Base-by-base conservation (phyloP, 345 rosid species). In the Eucalyptus lansdowneana region DNA sequence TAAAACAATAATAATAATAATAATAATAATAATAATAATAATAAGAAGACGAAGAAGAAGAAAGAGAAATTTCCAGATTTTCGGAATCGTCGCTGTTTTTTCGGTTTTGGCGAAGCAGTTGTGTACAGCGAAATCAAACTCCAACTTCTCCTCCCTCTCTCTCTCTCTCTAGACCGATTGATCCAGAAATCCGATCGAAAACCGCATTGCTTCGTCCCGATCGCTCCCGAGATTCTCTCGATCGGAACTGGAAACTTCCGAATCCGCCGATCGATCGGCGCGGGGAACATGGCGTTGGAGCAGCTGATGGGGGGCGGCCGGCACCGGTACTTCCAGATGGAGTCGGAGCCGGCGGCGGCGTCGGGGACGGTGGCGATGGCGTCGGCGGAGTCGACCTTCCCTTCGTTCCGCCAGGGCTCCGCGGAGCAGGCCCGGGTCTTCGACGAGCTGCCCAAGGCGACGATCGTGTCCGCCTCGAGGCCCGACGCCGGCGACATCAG, bases 401-500 rank as follows among this genome's bases (percentile, higher is more conserved):
- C 93, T 89, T 94, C 98, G 14, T 95, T 94, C 88, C 92, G 93
- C 37, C 94, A 91, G 45, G 94, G 91, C 56, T 89, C 94, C 17
- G 86, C 94, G 49, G 99, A 96, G 90, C 86, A 94, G 24, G 72
- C 94, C 90, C 93, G 96, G 90, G 93, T 98, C 58, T 98, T 98
- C 91, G 98, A 98, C 49, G 99, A 97, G 93, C 94, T 98, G 88
- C 99, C 99, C 3, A 92, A 91, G 90, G 98, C 97, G 11, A 89
- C 90, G 54, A 97, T 97, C 90, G 94, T 96, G 65, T 95, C 96
- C 50, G 99, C 96, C 86, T 96, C 99, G 22, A 90, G 99, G 49
- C 99, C 99, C 80, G 99, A 98, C 87, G 95, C 97, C 44, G 95
- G 93, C 60, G 99, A 98, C 92, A 96, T 98, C 45, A 97, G 98